A percentile compares a stretch with the other conserved stretches of the same genome.
Conservation (phyloP, 768 basidiomycete species). For the Rhodosporidiobolus sp. region DNA sequence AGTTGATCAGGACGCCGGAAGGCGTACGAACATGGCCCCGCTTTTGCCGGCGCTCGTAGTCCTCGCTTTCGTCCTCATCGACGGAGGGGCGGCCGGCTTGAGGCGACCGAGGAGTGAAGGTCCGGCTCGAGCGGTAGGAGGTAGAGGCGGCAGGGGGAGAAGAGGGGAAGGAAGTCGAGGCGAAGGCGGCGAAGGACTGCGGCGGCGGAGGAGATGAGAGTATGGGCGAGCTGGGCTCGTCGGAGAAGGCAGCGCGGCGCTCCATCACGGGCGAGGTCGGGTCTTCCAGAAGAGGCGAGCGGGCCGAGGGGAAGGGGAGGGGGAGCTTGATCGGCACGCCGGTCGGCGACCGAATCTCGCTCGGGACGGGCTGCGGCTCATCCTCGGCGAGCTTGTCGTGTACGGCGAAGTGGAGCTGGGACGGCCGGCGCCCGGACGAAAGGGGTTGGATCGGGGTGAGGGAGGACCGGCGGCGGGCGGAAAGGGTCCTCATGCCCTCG, state of each 20-base stretch:
- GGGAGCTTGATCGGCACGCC: conserved; percentile 1
- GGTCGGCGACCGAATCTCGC: not conserved
- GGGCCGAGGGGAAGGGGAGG: conserved; percentile 1
- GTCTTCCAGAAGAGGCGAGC: not conserved
- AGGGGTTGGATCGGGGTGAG: conserved; percentile 1
- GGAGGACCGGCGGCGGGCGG: conserved; percentile 11
- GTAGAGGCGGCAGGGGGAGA: not conserved
- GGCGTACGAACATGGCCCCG: too few species aligned
- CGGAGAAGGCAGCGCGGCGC: not conserved
- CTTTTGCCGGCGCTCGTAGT: too few species aligned
- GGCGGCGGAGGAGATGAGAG: not conserved
- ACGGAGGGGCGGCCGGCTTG: too few species aligned
- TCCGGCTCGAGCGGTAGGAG: too few species aligned
- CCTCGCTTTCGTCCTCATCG: too few species aligned
- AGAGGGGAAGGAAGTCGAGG: not conserved
- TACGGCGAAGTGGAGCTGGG: not conserved
- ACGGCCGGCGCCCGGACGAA: not conserved
- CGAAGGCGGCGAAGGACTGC: not conserved
- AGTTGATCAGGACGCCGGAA: too few species aligned
- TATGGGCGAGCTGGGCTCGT: not conserved
- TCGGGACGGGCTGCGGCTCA: not conserved
- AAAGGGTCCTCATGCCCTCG: not conserved
- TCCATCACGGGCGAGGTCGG: not conserved
- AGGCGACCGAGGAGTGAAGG: too few species aligned
- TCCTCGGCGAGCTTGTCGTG: not conserved